Evolutionary conservation across 164 flowering plant species (phyloP), one percentile per base, ranked within the genome.

Genomic region (Litsea cubeba): DNA sequence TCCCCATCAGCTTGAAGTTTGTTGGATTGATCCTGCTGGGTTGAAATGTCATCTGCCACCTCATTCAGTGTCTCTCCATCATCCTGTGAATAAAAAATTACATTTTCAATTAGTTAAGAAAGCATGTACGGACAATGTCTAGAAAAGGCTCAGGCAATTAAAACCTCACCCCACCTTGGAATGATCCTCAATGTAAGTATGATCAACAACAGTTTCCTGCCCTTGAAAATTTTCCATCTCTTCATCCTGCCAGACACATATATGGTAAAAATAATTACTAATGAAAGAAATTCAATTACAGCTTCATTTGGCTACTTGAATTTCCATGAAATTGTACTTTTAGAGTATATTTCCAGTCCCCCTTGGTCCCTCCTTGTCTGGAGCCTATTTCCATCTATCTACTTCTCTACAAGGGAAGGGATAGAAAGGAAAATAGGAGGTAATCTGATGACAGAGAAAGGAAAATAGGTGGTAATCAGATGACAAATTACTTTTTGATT

Each of bases 141-240:
- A 40, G 12, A 12, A 49, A 1, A 1, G 24, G 14, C n/a, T 25
- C 18, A 4, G 57, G 23, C 25, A 24, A 63, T 50, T 28, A 74
- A 69, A 17, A 50, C 32, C 23, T 12, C 50, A 58, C 63, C 51
- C 63, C 17, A 88, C 97, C 88, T 87, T 78, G 17, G 77, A 82
- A 62, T 72, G 67, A 65, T 86, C 93, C 69, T 88, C 89, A 17
- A 74, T 77, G 50, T 76, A 80, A 74, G 54, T 73, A 22, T 83
- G 87, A 77, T 79, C 72, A 30, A 71, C 84, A 69, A 65, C 75
- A 58, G 81, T 62, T 68, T 83, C 90, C 64, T 78, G 77, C 75
- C 72, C 87, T 75, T 85, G 76, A 75, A 74, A 78, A 68, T 84
- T 75, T 69, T 69, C 73, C 8, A 72, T 15, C 1, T 79, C 88